Evolutionary conservation across 176 grass and related monocot species (phyloP).

Genomic region (Puccinellia tenuiflora): DNA sequence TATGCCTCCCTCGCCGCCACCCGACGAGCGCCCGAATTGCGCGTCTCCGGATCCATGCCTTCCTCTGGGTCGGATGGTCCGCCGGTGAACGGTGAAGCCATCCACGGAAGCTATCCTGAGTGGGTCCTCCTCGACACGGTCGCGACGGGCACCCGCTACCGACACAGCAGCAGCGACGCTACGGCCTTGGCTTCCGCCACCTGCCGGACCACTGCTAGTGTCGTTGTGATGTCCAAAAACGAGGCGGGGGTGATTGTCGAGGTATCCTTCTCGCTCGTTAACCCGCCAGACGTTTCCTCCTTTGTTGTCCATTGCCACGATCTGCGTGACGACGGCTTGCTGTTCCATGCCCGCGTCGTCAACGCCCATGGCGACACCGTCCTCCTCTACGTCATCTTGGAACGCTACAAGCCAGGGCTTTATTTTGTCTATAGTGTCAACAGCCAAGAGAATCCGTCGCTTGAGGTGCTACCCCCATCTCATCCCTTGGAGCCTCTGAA

Average conservation of each 20-base stretch:
- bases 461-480: neutral
- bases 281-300: neutral
- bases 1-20: too few relatives aligned
- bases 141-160: neutral
- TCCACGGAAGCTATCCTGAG: neutral
- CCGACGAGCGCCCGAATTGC: too few relatives aligned
- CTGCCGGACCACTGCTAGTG: neutral
- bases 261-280: neutral
- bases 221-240: neutral
- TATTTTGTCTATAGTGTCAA: neutral
- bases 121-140: neutral
- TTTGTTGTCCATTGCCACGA: too few relatives aligned
- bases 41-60: too few relatives aligned
- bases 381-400: neutral
- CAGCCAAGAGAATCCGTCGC: neutral
- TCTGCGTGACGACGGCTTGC: neutral
- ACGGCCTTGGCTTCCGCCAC: neutral
- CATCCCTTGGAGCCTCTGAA: neutral
- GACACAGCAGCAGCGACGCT: neutral
- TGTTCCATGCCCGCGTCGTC: neutral
- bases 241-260: neutral
- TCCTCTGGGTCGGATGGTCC: neutral
- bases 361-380: neutral
- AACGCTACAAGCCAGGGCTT: too few relatives aligned
- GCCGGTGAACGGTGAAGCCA: neutral